These are phyloP conservation scores for Sarocladium kiliense DNA, from an alignment of 2,329 filamentous ascomycete genomes.

Conservation along the genomic window DNA sequence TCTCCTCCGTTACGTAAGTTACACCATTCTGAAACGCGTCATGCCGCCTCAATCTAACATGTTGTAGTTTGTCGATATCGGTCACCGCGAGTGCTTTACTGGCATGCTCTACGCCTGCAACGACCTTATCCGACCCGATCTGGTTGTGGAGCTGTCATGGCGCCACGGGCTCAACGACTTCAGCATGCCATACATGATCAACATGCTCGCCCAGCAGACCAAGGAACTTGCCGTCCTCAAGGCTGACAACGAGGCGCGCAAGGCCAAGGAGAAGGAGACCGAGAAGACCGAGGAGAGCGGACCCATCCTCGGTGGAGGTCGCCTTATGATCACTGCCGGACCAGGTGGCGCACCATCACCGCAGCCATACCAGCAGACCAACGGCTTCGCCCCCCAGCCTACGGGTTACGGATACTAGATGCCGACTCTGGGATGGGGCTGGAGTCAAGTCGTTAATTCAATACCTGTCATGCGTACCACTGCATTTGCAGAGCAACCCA, in stretches of 20 bases:
- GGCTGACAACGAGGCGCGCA: conserved; percentile 94
- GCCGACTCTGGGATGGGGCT: conserved; percentile 13
- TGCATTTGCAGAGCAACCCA: background rate
- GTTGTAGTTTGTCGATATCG: conserved; percentile 91
- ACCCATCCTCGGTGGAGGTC: conserved; percentile 81
- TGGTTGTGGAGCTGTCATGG: conserved; percentile 96
- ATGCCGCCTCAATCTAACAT: conserved; percentile 24
- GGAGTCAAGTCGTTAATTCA: background rate
- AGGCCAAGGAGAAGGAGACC: conserved; percentile 63
- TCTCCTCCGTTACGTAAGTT: conserved; percentile 89
- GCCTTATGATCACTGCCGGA: conserved; percentile 94
- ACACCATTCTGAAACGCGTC: background rate
- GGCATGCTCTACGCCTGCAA: conserved; percentile 99
- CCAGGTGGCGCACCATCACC: conserved; percentile 56
- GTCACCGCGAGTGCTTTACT: conserved; percentile 98
- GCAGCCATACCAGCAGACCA: conserved; percentile 68
- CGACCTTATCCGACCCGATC: conserved; percentile 87
- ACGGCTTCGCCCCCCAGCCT: conserved; percentile 83
- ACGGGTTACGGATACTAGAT: conserved; percentile 68
- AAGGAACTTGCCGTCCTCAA: conserved; percentile 79
- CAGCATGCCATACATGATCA: conserved; percentile 99
- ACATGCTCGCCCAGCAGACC: conserved; percentile 87
- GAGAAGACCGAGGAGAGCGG: conserved; percentile 90
- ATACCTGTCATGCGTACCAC: background rate
- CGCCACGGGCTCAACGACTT: conserved; percentile 91